Evolutionary conservation across 805 yeast genomes (phyloP).

Genomic region (Candida nonsorbophila): DNA sequence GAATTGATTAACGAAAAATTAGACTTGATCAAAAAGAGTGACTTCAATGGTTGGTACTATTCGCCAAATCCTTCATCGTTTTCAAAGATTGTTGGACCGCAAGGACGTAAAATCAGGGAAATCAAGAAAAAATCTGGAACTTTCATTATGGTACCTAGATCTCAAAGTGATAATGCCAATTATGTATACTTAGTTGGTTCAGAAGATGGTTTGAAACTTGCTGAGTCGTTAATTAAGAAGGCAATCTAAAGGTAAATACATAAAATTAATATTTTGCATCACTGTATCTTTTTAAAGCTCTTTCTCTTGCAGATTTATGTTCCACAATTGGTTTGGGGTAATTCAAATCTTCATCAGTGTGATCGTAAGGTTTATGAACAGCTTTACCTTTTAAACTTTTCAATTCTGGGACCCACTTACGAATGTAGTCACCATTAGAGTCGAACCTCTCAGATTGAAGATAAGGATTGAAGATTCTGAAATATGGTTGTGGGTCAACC

Average conservation of each 20-base stretch:
- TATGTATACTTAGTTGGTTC: constrained; percentile 59
- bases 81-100: constrained; percentile 69
- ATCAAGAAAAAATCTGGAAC: constrained; percentile 57
- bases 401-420: constrained; percentile 48
- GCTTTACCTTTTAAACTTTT: constrained; percentile 20
- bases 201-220: constrained; percentile 42
- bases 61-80: constrained; percentile 47
- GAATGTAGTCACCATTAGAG: constrained; percentile 40
- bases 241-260: constrained; percentile 1
- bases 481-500: constrained; percentile 53
- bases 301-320: constrained; percentile 34
- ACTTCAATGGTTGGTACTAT: constrained; percentile 59
- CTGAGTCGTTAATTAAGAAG: constrained; percentile 17
- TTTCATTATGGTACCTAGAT: constrained; percentile 60
- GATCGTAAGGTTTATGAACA: constrained; percentile 28
- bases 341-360: constrained; percentile 18
- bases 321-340: constrained; percentile 44
- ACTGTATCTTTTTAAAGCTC: constrained; percentile 37
- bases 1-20: constrained; percentile 46
- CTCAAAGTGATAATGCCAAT: constrained; percentile 44
- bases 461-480: constrained; percentile 49
- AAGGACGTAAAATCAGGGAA: constrained; percentile 60
- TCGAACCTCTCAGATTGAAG: constrained; percentile 47
- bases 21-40: constrained; percentile 40
- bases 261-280: constrained; percentile 18